phyloP scores from a whole-genome alignment of 768 basidiomycete genomes.

The Rhodotorula graminis region DNA sequence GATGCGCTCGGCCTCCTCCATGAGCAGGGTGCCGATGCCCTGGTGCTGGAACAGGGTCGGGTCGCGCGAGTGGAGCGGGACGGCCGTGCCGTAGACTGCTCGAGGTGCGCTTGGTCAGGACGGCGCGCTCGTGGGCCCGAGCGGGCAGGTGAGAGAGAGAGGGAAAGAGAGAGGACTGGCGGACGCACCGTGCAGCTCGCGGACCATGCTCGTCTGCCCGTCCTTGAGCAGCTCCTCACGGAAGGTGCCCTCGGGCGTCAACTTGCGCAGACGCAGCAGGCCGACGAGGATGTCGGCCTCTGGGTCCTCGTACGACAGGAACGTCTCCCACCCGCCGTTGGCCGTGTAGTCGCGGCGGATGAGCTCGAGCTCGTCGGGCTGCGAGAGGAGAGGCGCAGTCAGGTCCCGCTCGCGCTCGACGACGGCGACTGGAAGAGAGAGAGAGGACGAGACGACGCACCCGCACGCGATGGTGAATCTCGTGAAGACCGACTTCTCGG shows the following conservation, averaged over 20 bases:
- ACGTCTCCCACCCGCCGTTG: constrained; percentile 99
- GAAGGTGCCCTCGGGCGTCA: constrained; percentile 88
- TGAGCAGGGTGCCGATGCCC: constrained; percentile 93
- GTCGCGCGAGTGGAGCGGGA: constrained; percentile 92
- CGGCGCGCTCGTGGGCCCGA: too few species aligned
- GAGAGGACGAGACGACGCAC: background rate
- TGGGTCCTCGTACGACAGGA: constrained; percentile 97
- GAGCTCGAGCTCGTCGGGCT: constrained; percentile 77
- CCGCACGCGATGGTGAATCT: constrained; percentile 95
- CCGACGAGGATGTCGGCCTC: constrained; percentile 94
- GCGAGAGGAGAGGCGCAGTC: constrained; percentile 42
- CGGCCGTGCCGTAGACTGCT: constrained; percentile 88
- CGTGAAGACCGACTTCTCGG: constrained; percentile 97
- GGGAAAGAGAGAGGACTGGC: background rate
- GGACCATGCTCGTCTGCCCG: constrained; percentile 68
- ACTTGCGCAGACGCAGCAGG: constrained; percentile 82
- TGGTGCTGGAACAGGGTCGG: constrained; percentile 61
- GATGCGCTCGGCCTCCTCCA: constrained; percentile 99
- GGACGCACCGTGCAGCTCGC: constrained; percentile 68
- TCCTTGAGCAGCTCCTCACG: constrained; percentile 77
- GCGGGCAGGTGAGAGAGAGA: background rate
- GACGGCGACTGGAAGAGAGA: too few species aligned
- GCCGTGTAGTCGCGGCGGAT: constrained; percentile 91
- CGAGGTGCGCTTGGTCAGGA: constrained; percentile 22
- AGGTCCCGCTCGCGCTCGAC: too few species aligned